These are phyloP conservation scores for Biscogniauxia sp. DNA, from an alignment of 2,329 filamentous ascomycete genomes.

Conservation along the genomic window DNA sequence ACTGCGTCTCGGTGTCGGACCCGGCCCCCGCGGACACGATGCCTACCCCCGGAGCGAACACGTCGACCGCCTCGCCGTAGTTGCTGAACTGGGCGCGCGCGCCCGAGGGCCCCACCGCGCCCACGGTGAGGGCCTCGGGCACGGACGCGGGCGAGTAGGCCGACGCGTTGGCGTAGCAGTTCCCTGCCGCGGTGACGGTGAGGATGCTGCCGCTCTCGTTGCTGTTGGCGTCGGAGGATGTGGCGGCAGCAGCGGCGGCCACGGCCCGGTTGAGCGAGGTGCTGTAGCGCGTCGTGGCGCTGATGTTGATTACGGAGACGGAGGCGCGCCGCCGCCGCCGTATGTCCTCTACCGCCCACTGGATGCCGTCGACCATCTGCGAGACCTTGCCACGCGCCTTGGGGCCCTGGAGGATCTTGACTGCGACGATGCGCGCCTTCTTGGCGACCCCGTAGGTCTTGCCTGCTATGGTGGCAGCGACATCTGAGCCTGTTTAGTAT, in stretches of 20 bases:
- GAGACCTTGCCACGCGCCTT: neutral
- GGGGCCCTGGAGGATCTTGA: slow-evolving; percentile 15
- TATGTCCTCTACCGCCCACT: slow-evolving; percentile 15
- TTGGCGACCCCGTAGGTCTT: slow-evolving; percentile 24
- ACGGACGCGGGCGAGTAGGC: slow-evolving; percentile 46
- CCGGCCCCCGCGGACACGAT: slow-evolving; percentile 43
- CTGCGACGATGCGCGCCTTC: slow-evolving; percentile 20
- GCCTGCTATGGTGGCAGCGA: slow-evolving; percentile 18
- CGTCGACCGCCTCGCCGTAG: slow-evolving; percentile 41
- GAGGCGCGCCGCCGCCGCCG: slow-evolving; percentile 6
- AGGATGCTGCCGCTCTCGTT: slow-evolving; percentile 45
- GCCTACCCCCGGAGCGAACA: slow-evolving; percentile 40
- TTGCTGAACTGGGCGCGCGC: slow-evolving; percentile 45
- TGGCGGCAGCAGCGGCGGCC: slow-evolving; percentile 38
- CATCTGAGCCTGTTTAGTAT: slow-evolving; percentile 28
- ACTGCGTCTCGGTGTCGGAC: slow-evolving; percentile 28
- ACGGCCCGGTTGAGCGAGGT: neutral
- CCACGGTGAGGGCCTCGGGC: slow-evolving; percentile 48
- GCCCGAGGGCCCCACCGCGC: slow-evolving; percentile 39
- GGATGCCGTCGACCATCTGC: neutral
- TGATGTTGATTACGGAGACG: slow-evolving; percentile 14
- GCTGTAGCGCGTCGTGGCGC: neutral
- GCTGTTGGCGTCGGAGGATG: slow-evolving; percentile 42
- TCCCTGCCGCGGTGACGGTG: slow-evolving; percentile 52
- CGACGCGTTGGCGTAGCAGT: slow-evolving; percentile 37